A percentile compares a stretch with the other conserved stretches of the same genome.
Evolutionary conservation across 495 filamentous ascomycete genomes (phyloP).

Genomic region (Aspergillus panamensis): DNA sequence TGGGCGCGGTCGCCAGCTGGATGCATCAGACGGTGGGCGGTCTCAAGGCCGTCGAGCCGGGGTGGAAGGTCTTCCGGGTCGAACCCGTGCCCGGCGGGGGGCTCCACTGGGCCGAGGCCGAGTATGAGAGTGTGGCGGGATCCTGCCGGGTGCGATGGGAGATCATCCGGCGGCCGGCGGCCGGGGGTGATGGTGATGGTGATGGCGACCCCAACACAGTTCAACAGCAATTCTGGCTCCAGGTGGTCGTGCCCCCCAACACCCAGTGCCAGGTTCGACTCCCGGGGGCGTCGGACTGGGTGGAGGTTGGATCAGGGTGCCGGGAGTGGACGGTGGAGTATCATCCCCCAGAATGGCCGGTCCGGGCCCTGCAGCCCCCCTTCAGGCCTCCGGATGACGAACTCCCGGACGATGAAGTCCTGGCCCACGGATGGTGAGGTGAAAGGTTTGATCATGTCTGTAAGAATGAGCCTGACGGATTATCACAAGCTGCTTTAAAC

Average conservation of each 20-base stretch:
- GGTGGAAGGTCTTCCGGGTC: conserved; percentile 28
- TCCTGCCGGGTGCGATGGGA: conserved; percentile 23
- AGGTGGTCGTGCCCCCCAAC: neutral
- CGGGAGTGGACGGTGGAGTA: neutral
- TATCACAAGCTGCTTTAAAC: no score
- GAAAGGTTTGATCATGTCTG: no score
- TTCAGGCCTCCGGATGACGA: neutral
- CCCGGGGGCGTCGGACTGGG: neutral
- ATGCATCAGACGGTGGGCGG: conserved; percentile 28
- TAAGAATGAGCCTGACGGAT: no score
- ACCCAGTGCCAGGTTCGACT: neutral
- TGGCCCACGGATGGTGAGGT: neutral
- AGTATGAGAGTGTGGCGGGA: conserved; percentile 28
- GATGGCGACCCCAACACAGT: no score
- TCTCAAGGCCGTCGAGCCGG: conserved; percentile 21
- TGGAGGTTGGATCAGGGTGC: neutral
- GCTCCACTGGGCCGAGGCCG: conserved; percentile 15
- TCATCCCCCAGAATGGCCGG: neutral
- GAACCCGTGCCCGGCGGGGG: conserved; percentile 26
- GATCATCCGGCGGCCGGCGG: neutral
- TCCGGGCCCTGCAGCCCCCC: neutral
- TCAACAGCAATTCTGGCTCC: neutral
- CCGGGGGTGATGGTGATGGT: no score
- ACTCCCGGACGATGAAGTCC: neutral
- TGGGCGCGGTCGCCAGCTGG: conserved; percentile 38